These are phyloP conservation scores for Colletotrichum musae DNA, from an alignment of 2,329 filamentous ascomycete genomes.

Conservation along the genomic window DNA sequence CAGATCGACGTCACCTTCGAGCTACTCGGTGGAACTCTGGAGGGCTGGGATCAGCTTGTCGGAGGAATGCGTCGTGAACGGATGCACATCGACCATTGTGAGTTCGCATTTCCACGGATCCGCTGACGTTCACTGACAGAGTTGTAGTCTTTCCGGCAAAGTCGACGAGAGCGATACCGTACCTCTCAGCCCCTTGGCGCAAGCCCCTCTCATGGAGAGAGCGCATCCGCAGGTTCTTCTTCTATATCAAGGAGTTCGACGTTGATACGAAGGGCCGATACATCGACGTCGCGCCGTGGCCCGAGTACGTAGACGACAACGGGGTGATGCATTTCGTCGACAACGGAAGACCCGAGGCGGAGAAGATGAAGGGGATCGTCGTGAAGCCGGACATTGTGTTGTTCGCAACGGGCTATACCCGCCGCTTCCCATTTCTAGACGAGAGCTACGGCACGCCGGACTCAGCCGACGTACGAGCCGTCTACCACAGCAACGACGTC, in stretches of 20 bases:
- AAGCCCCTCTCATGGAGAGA: slow-evolving; percentile 44
- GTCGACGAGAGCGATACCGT: slow-evolving; percentile 51
- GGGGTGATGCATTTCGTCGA: slow-evolving; percentile 51
- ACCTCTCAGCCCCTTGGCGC: slow-evolving; percentile 52
- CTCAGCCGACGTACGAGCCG: slow-evolving; percentile 65
- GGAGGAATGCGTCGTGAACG: slow-evolving; percentile 54
- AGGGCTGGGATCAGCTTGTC: slow-evolving; percentile 64
- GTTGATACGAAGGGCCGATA: slow-evolving; percentile 44
- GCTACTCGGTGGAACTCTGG: slow-evolving; percentile 60
- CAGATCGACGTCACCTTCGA: slow-evolving; percentile 61
- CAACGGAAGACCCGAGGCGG: slow-evolving; percentile 49
- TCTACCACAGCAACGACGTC: slow-evolving; percentile 61
- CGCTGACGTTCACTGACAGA: background rate
- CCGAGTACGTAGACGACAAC: slow-evolving; percentile 48
- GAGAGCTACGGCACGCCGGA: slow-evolving; percentile 56
- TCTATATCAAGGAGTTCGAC: slow-evolving; percentile 46
- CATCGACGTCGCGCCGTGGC: slow-evolving; percentile 55
- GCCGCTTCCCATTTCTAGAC: slow-evolving; percentile 52
- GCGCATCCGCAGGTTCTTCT: slow-evolving; percentile 51
- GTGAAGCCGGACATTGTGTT: slow-evolving; percentile 54
- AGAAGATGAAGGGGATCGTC: slow-evolving; percentile 46
- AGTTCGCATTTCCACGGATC: background rate
- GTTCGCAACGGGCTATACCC: slow-evolving; percentile 54
- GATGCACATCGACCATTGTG: slow-evolving; percentile 41
- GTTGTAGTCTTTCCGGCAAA: slow-evolving; percentile 52